A percentile compares a stretch with the other conserved stretches of the same genome.
Conservation (phyloP, 495 filamentous ascomycete species). For the Hypomontagnella submonticulosa region DNA sequence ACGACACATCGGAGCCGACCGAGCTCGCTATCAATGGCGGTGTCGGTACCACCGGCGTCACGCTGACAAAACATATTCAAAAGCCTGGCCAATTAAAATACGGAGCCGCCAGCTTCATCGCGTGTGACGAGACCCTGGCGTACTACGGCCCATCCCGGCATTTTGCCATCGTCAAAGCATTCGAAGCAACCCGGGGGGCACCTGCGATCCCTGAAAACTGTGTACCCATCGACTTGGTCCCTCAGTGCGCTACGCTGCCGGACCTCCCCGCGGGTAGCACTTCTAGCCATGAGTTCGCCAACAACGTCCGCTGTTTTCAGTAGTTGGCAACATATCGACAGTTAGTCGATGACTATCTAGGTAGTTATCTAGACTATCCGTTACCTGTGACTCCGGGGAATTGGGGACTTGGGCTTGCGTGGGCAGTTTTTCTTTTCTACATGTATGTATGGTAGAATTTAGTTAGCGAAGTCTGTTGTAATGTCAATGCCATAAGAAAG, state of each 20-base stretch:
- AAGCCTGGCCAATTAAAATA: conserved; percentile 15
- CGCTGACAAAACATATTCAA: neutral
- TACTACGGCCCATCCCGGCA: conserved; percentile 37
- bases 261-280: conserved; percentile 10
- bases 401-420: too few species aligned
- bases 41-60: conserved; percentile 19
- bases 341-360: neutral
- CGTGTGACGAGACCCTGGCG: conserved; percentile 49
- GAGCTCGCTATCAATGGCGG: conserved; percentile 29
- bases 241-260: conserved; percentile 32
- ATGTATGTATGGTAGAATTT: too few species aligned
- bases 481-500: too few species aligned
- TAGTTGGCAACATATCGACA: neutral
- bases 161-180: conserved; percentile 22
- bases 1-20: conserved; percentile 4
- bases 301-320: conserved; percentile 23
- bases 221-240: conserved; percentile 27
- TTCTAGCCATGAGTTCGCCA: conserved; percentile 31
- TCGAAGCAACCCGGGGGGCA: neutral
- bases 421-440: too few species aligned
- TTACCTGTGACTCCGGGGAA: too few species aligned
- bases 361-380: too few species aligned
- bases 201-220: conserved; percentile 23
- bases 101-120: conserved; percentile 55
- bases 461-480: too few species aligned